These are phyloP conservation scores for Sclerotinia nivalis DNA, from an alignment of 2,329 filamentous ascomycete genomes.

Conservation along the genomic window DNA sequence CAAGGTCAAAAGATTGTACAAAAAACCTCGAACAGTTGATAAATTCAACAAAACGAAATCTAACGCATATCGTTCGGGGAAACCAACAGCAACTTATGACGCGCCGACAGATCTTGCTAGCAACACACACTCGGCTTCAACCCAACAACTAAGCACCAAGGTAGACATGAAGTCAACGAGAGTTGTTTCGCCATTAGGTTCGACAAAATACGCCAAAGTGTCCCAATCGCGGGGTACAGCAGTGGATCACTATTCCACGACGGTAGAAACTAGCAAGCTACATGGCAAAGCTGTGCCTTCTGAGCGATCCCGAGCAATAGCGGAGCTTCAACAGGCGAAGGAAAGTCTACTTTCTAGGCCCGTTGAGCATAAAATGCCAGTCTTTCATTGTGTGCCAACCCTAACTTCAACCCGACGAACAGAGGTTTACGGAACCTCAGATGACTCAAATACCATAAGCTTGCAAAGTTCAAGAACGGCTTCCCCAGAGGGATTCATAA, in stretches of 20 bases:
- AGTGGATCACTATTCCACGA: background rate
- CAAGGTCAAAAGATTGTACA: background rate
- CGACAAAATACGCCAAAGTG: background rate
- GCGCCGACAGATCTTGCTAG: background rate
- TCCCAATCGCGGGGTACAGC: background rate
- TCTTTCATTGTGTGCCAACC: background rate
- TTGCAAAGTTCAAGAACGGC: slow-evolving; percentile 9
- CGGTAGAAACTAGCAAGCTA: background rate
- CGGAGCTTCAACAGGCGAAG: background rate
- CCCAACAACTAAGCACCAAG: background rate
- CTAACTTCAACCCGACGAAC: background rate
- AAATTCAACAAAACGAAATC: background rate
- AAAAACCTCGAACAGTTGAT: background rate
- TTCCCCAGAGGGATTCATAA: background rate
- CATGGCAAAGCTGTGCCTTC: slow-evolving; percentile 7
- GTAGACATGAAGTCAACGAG: background rate
- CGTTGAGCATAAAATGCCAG: background rate
- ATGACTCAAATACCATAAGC: background rate
- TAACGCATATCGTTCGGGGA: background rate
- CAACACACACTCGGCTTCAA: background rate
- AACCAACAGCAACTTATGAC: background rate
- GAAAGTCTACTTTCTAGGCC: background rate
- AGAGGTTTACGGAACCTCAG: background rate
- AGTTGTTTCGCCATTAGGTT: background rate
- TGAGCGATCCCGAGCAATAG: slow-evolving; percentile 11